Evolutionary conservation across 495 filamentous ascomycete genomes (phyloP).

Genomic region (Penicillium roqueforti): DNA sequence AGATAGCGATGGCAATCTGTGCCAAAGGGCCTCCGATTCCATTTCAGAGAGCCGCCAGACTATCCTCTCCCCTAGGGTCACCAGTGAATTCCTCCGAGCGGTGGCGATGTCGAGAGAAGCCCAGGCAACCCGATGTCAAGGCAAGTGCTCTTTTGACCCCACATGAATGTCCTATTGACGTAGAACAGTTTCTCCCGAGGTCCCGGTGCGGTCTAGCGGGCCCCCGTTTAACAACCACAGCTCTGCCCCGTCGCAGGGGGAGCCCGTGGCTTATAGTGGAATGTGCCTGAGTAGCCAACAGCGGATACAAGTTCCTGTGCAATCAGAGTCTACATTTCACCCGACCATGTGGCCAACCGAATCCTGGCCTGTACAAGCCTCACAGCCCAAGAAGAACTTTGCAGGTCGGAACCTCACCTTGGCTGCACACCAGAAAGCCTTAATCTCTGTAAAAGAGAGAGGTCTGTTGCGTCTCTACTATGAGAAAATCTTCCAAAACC

Average conservation of each 20-base stretch:
- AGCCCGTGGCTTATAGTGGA: neutral
- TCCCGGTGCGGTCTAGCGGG: neutral
- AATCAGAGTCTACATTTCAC: neutral
- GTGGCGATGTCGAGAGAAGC: slow-evolving; percentile 29
- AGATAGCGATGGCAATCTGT: slow-evolving; percentile 33
- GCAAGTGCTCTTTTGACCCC: slow-evolving; percentile 10
- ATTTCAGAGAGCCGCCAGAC: slow-evolving; percentile 30
- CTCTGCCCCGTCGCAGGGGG: neutral
- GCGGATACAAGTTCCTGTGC: neutral
- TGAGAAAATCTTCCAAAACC: slow-evolving; percentile 55
- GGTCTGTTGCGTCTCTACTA: slow-evolving; percentile 57
- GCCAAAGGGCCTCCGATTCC: slow-evolving; percentile 35
- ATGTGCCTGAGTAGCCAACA: neutral
- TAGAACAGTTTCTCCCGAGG: neutral
- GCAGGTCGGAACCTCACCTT: slow-evolving; percentile 30
- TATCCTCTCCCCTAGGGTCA: slow-evolving; percentile 35
- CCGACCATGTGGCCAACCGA: slow-evolving; percentile 12
- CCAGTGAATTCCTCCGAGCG: slow-evolving; percentile 34
- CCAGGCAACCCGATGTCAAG: slow-evolving; percentile 7
- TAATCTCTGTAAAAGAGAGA: slow-evolving; percentile 51
- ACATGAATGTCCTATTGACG: neutral
- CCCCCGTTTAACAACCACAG: neutral
- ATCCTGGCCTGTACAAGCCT: neutral
- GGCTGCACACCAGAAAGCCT: slow-evolving; percentile 29
- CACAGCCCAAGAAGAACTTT: slow-evolving; percentile 18